Base-by-base conservation (phyloP, 2,329 filamentous ascomycete species). In the Chaetothyriales sp. region DNA sequence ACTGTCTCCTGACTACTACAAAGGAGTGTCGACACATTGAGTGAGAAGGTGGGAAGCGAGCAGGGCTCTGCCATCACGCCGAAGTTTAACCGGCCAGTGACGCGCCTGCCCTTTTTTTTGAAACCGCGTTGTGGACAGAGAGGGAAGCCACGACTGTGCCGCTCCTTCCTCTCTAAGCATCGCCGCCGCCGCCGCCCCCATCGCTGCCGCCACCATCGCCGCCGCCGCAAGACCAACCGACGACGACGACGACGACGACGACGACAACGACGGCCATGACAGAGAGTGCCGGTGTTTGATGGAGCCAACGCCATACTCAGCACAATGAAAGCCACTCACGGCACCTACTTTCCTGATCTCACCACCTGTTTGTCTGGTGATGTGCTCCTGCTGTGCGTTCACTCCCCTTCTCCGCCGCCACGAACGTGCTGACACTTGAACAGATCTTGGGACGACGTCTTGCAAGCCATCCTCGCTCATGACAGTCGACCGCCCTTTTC, bases 371-470 rank as follows among this genome's bases (percentile, higher is more conserved):
- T 59, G 28, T 47, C 50, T 8, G 57, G 57, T 43, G 55, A 59
- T 28, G 18, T 53, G 13, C 47, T 57, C 18, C 49, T 59, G 37
- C 55, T 51, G 56, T 56, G 47, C 15, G 51, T 25, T 25, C 18
- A 18, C 47, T 40, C 22, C 25, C 18, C 47, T 29, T 25, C 7
- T 15, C 43, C 44, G 6, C n/a, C 20, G 10, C 18, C 47, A 37
- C 6, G 15, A 15, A 43, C 48, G 18, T 18, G 43, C 53, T 57
- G 52, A 57, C 47, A 28, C 29, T 6, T 46, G 37, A 20, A 20
- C 43, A 58, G 56, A 47, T 57, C 57, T 25, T 59, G 57, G 57
- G 55, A 59, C 40, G 57, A 59, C 44, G 47, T 59, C 10, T 47
- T 59, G 7, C 48, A 54, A 18, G 55, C 54, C 8, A 33, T 57